Evolutionary conservation across 225 moss, liverwort and hornwort genomes (phyloP), one percentile per base, ranked within the genome.

Genomic region (Marchantia paleacea): DNA sequence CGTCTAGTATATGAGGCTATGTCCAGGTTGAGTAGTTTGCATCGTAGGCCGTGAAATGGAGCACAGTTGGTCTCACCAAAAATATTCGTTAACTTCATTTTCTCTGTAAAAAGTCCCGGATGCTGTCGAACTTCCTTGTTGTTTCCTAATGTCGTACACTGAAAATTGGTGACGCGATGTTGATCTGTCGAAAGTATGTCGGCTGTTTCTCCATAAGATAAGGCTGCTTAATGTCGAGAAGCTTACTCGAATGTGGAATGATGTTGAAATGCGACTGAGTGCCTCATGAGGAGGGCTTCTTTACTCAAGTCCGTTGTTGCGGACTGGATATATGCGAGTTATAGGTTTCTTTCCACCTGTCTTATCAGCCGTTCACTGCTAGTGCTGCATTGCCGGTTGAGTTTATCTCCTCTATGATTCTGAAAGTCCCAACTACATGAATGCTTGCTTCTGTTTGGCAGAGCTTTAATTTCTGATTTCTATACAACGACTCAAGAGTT

Each of bases 391-490:
- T 76, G 14, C 39, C 54, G 58, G 58, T 78, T 51, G 64, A 78
- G 63, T 24, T 65, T 78, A 65, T 60, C 48, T 57, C 57, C 62
- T 65, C 50, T 51, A 55, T 70, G 10, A 1, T 63, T 48, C 52
- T 55, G 68, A 79, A 69, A 69, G 69, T 31, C 29, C 69, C 69
- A 29, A 69, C 68, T 55, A 71, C 79, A 70, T 79, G 69, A 55
- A 79, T 79, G 79, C 69, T 79, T 71, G 52, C 52, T 69, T 70
- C 79, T 79, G 79, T 79, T 71, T 79, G 79, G 79, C 79, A 79
- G 79, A 79, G 47, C 30, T 53, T 70, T 69, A 79, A 69, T 29
- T 55, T 79, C 79, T 79, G 67, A 70, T 79, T 55, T 55, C 29
- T 52, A 70, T 78, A 48, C 79, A 79, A 55, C 19, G 79, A 54